Conservation (phyloP, 1,284 basidiomycete genomes). For the Sphagnurus paluster region DNA sequence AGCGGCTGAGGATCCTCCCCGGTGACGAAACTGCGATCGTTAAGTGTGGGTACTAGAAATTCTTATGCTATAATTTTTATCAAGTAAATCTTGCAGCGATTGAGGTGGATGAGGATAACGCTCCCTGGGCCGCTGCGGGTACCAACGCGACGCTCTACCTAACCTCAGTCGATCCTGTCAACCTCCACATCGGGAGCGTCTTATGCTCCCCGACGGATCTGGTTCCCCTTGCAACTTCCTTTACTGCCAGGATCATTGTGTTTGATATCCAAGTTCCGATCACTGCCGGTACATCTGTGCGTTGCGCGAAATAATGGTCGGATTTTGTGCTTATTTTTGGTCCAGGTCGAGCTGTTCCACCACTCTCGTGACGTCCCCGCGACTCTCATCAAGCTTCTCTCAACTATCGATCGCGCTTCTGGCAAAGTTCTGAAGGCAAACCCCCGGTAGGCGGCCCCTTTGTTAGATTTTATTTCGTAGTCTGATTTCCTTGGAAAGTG, state of each 20-base stretch:
- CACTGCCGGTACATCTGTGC: conserved; percentile 81
- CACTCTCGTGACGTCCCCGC: conserved; percentile 93
- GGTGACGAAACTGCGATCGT: conserved; percentile 90
- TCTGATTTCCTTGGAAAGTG: conserved; percentile 42
- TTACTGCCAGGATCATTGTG: conserved; percentile 88
- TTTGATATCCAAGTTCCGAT: conserved; percentile 94
- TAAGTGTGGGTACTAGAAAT: conserved; percentile 53
- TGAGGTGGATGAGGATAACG: conserved; percentile 77
- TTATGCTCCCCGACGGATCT: conserved; percentile 75
- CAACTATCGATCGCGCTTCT: conserved; percentile 76
- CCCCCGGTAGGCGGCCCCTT: conserved; percentile 65
- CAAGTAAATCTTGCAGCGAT: conserved; percentile 59
- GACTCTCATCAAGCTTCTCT: conserved; percentile 77
- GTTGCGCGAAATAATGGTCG: conserved; percentile 22
- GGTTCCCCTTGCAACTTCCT: conserved; percentile 76
- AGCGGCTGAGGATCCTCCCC: conserved; percentile 83
- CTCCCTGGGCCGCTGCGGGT: conserved; percentile 90
- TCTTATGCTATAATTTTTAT: background rate
- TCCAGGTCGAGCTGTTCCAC: conserved; percentile 88
- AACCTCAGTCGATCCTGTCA: conserved; percentile 81
- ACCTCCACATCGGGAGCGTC: conserved; percentile 87
- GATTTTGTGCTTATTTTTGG: background rate
- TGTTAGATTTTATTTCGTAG: background rate
- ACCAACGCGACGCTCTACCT: conserved; percentile 88
- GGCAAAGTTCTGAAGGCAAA: conserved; percentile 77